Conservation (phyloP, 2,329 filamentous ascomycete genomes). For the Chaetomiaceae sp. region DNA sequence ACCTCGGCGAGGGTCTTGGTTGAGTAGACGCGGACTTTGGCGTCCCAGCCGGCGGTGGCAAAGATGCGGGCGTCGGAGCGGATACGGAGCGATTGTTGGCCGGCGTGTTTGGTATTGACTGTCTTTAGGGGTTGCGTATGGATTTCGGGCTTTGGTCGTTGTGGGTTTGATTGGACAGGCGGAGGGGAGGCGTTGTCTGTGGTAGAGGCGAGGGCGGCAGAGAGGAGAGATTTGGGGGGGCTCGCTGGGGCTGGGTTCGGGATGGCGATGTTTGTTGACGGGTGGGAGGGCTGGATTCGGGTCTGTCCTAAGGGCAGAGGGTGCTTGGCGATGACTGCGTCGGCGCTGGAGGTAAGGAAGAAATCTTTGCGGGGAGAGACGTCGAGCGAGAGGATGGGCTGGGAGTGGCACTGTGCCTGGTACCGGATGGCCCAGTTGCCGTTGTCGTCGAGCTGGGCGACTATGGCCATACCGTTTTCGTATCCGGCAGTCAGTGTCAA, state of each 20-base stretch:
- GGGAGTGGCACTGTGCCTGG: slow-evolving; percentile 62
- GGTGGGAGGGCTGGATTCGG: no score
- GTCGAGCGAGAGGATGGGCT: slow-evolving; percentile 75
- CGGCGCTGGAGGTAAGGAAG: slow-evolving; percentile 79
- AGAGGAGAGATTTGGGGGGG: slow-evolving; percentile 29
- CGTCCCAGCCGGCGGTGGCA: slow-evolving; percentile 91
- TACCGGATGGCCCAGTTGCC: slow-evolving; percentile 54
- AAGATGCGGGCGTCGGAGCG: slow-evolving; percentile 79
- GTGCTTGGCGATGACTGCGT: slow-evolving; percentile 74
- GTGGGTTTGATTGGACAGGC: slow-evolving; percentile 12
- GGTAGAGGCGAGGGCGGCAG: slow-evolving; percentile 27
- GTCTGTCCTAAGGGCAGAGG: no score
- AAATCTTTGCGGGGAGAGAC: slow-evolving; percentile 46
- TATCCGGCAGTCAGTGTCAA: slow-evolving; percentile 72
- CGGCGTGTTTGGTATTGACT: slow-evolving; percentile 78
- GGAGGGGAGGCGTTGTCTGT: slow-evolving; percentile 9
- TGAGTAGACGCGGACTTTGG: slow-evolving; percentile 74
- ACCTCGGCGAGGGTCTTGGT: slow-evolving; percentile 77
- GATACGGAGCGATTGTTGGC: slow-evolving; percentile 76
- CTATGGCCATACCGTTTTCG: slow-evolving; percentile 74
- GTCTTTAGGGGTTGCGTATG: slow-evolving; percentile 50
- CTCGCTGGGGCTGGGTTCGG: slow-evolving; percentile 1
- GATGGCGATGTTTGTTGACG: slow-evolving; percentile 1
- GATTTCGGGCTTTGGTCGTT: slow-evolving; percentile 3
- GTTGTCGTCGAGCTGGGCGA: slow-evolving; percentile 51